Evolutionary conservation across 148 eudicot genomes (phyloP).

Genomic region (Vaccinium vitisidaea): DNA sequence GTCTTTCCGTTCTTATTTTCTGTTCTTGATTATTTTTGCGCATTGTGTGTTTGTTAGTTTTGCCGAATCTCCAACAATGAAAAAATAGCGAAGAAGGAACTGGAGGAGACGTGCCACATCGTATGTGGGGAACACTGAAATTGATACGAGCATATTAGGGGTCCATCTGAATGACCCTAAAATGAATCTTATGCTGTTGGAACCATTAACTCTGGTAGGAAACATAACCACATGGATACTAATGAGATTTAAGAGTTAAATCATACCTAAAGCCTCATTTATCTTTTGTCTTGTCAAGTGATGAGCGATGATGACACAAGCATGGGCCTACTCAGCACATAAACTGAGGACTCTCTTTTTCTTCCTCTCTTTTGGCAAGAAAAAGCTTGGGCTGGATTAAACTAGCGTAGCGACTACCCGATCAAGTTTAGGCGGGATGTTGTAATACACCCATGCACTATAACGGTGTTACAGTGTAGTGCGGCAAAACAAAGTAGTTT

Average conservation of each 20-base stretch:
- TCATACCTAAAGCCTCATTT: slow-evolving; percentile 33
- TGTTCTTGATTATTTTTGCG: too few species aligned
- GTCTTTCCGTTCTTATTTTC: too few species aligned
- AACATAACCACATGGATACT: slow-evolving; percentile 79
- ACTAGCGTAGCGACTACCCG: too few species aligned
- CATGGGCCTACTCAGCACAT: slow-evolving; percentile 16
- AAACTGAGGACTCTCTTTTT: too few species aligned
- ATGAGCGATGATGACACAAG: slow-evolving; percentile 28
- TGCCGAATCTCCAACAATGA: too few species aligned
- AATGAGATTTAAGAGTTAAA: slow-evolving; percentile 38
- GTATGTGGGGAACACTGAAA: slow-evolving; percentile 31
- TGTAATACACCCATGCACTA: too few species aligned
- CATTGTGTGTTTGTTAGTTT: too few species aligned
- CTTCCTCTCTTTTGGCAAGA: too few species aligned
- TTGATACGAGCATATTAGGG: slow-evolving; percentile 26
- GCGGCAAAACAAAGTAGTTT: too few species aligned
- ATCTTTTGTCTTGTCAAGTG: slow-evolving; percentile 46
- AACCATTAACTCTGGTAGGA: slow-evolving; percentile 30
- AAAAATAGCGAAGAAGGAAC: not conserved
- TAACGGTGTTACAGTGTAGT: too few species aligned
- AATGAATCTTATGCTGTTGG: slow-evolving; percentile 31
- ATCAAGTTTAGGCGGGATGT: too few species aligned
- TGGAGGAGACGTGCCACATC: slow-evolving; percentile 37
- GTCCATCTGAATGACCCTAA: slow-evolving; percentile 42
- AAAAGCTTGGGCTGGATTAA: too few species aligned